Evolutionary conservation across 1,284 basidiomycete species (phyloP).

Genomic region (Ganoderma resinaceum): DNA sequence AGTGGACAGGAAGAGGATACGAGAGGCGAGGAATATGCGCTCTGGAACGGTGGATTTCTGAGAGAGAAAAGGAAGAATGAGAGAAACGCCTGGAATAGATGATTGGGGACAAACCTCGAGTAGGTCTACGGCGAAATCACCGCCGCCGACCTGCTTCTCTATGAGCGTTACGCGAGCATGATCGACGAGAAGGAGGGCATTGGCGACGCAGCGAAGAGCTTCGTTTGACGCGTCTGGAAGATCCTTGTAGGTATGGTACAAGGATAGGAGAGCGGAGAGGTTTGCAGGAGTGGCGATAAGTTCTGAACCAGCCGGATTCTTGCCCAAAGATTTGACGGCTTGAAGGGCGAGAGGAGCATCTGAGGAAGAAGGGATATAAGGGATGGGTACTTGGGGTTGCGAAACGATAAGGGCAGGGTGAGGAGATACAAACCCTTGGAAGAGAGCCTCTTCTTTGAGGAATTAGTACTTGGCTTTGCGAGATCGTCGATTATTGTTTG

Average conservation of each 20-base stretch:
- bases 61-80: not conserved
- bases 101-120: conserved; percentile 59
- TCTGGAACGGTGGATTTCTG: conserved; percentile 71
- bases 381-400: conserved; percentile 8
- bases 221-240: conserved; percentile 69
- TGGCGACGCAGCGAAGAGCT: conserved; percentile 78
- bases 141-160: conserved; percentile 65
- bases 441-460: conserved; percentile 52
- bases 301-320: conserved; percentile 72
- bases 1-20: conserved; percentile 78
- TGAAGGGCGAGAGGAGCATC: conserved; percentile 71
- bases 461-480: conserved; percentile 42
- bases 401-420: not conserved
- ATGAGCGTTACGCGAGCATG: conserved; percentile 65
- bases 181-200: conserved; percentile 74
- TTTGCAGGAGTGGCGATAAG: conserved; percentile 62
- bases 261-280: conserved; percentile 57
- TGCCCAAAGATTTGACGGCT: conserved; percentile 79
- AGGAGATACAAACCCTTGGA: conserved; percentile 51
- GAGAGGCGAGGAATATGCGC: conserved; percentile 74
- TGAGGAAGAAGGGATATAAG: conserved; percentile 34
- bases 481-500: conserved; percentile 68
- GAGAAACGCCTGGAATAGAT: conserved; percentile 5
- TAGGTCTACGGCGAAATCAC: conserved; percentile 58
- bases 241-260: conserved; percentile 60